Conservation (phyloP, 352 stramenopile genomes). For the Hyaloperonospora brassicae region DNA sequence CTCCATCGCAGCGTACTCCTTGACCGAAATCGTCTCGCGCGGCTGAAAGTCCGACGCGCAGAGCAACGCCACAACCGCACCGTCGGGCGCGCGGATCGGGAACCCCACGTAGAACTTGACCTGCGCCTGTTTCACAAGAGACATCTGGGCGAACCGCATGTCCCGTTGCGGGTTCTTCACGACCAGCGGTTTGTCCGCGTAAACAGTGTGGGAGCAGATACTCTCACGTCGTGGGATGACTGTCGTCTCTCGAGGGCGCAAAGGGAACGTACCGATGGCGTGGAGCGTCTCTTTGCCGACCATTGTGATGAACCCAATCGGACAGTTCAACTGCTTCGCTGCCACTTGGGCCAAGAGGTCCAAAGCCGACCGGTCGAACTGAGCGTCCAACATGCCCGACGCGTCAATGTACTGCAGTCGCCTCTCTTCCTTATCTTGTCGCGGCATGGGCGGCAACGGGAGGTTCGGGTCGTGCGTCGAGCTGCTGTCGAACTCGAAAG, state of each 20-base stretch:
- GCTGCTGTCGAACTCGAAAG: conserved; percentile 30
- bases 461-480: conserved; percentile 25
- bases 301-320: conserved; percentile 46
- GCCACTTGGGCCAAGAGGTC: conserved; percentile 58
- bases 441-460: conserved; percentile 38
- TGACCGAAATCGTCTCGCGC: conserved; percentile 46
- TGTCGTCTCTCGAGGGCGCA: no score
- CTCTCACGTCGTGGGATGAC: conserved; percentile 33
- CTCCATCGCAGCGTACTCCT: conserved; percentile 64
- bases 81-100: conserved; percentile 40
- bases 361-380: conserved; percentile 42
- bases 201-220: conserved; percentile 47
- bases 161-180: conserved; percentile 52
- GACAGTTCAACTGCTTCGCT: conserved; percentile 45
- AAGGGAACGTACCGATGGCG: conserved; percentile 32
- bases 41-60: conserved; percentile 38
- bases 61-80: conserved; percentile 39
- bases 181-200: conserved; percentile 45
- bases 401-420: conserved; percentile 39
- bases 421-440: conserved; percentile 29
- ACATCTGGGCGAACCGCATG: conserved; percentile 49
- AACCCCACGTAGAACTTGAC: conserved; percentile 62
- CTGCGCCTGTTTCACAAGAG: conserved; percentile 27
- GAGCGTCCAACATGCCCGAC: conserved; percentile 30
- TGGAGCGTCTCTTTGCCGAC: conserved; percentile 38